A percentile compares a stretch with the other conserved stretches of the same genome.
phyloP scores from a whole-genome alignment of 2,329 filamentous ascomycete species.

The Xylaria polymorpha region DNA sequence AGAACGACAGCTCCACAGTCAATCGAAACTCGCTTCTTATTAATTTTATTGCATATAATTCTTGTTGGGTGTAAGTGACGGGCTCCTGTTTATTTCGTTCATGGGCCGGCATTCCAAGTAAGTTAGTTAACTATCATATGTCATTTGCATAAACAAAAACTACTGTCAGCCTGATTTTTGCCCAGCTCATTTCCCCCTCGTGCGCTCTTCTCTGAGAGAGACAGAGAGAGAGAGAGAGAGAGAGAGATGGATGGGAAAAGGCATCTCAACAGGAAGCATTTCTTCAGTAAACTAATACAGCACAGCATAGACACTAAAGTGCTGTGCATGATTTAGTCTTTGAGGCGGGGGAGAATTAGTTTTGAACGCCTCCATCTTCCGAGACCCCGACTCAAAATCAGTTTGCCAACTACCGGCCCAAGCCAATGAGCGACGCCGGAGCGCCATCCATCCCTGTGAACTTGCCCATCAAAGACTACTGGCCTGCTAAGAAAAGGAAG shows the following conservation, averaged over 20 bases:
- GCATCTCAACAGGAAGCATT: background rate
- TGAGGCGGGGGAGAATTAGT: constrained; percentile 43
- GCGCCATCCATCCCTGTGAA: constrained; percentile 44
- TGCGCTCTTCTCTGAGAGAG: background rate
- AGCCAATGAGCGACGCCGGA: constrained; percentile 48
- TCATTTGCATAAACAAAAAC: constrained; percentile 3
- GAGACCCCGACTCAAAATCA: constrained; percentile 53
- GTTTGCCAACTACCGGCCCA: constrained; percentile 47
- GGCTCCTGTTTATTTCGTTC: constrained; percentile 14
- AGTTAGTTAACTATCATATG: constrained; percentile 40
- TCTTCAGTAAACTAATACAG: constrained; percentile 30
- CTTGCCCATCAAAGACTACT: constrained; percentile 48
- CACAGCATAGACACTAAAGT: constrained; percentile 21
- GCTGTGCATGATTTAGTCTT: constrained; percentile 30
- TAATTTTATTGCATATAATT: constrained; percentile 27
- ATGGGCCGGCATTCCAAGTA: constrained; percentile 35
- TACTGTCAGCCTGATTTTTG: background rate
- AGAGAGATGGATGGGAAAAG: background rate
- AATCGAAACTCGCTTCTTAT: constrained; percentile 38
- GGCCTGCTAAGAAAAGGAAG: constrained; percentile 46
- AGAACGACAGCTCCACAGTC: constrained; percentile 51
- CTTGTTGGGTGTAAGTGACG: constrained; percentile 38
- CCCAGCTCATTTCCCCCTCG: background rate
- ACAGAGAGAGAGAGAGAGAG: no score
- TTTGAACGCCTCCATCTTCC: constrained; percentile 49